Percentiles rank a stretch among this genome's conserved stretches.
phyloP scores from a whole-genome alignment of 495 filamentous ascomycete species.

The Geoglossum glabrum region DNA sequence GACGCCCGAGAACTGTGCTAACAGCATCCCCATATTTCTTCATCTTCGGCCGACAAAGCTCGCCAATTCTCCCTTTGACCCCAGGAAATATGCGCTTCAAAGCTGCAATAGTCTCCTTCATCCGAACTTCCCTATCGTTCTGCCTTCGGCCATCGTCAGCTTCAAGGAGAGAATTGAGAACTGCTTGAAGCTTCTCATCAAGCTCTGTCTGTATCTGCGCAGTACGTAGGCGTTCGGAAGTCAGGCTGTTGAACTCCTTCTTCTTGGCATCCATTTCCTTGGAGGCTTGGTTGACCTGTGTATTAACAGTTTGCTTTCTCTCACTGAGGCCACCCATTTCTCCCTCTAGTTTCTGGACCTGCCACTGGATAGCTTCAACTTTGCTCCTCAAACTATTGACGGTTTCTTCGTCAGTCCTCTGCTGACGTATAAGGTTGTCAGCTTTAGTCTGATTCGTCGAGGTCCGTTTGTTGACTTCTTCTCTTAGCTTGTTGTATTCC shows the following conservation, averaged over 20 bases:
- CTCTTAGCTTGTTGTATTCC: conserved; percentile 69
- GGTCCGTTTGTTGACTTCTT: conserved; percentile 70
- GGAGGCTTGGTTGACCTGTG: conserved; percentile 40
- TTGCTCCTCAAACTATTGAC: conserved; percentile 71
- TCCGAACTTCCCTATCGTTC: conserved; percentile 54
- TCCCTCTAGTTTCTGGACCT: conserved; percentile 46
- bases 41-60: conserved; percentile 87
- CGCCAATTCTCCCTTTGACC: conserved; percentile 73
- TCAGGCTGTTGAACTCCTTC: conserved; percentile 65
- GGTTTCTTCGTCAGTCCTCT: conserved; percentile 76
- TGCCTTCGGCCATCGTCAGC: conserved; percentile 69
- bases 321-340: conserved; percentile 52
- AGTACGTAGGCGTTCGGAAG: conserved; percentile 63
- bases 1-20: conserved; percentile 73
- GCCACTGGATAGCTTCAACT: conserved; percentile 55
- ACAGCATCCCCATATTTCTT: conserved; percentile 90
- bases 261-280: conserved; percentile 76
- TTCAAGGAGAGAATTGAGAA: conserved; percentile 56
- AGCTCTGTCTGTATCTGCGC: conserved; percentile 67
- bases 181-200: conserved; percentile 73
- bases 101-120: conserved; percentile 59
- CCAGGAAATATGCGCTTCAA: conserved; percentile 84
- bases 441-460: conserved; percentile 65
- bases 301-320: conserved; percentile 37
- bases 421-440: conserved; percentile 62